Conservation (phyloP, 257 asterid genomes). For the Nicotiana benthamiana region DNA sequence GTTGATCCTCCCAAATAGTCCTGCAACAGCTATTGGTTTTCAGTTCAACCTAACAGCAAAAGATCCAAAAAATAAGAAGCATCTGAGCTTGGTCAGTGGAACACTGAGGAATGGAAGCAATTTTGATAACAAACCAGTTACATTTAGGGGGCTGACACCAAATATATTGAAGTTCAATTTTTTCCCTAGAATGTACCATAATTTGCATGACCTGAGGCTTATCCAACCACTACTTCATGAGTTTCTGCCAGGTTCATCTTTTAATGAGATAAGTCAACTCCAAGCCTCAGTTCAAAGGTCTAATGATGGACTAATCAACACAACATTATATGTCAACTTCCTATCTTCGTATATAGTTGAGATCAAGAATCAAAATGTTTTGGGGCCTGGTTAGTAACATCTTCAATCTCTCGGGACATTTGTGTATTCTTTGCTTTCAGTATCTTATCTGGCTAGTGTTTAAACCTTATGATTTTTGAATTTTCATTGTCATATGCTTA, state of each 20-base stretch:
- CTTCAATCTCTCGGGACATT: neutral
- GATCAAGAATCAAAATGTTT: conserved; percentile 56
- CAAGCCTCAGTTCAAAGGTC: conserved; percentile 63
- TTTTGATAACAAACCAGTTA: conserved; percentile 40
- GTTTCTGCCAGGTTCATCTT: conserved; percentile 82
- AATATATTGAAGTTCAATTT: conserved; percentile 79
- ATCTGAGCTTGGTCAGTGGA: conserved; percentile 83
- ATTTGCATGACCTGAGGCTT: conserved; percentile 62
- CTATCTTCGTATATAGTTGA: conserved; percentile 79
- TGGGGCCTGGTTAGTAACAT: conserved; percentile 82
- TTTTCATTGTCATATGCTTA: neutral
- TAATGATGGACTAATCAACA: conserved; percentile 63
- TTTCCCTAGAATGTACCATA: conserved; percentile 69
- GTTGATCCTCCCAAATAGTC: conserved; percentile 78
- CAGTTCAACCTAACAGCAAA: conserved; percentile 82
- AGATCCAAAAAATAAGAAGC: conserved; percentile 45
- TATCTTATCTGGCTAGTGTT: neutral
- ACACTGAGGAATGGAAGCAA: conserved; percentile 47
- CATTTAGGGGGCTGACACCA: conserved; percentile 68
- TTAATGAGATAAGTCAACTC: conserved; percentile 50
- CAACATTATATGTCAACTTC: conserved; percentile 68
- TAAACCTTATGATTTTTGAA: neutral
- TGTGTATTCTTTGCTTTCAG: neutral
- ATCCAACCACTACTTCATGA: conserved; percentile 89
- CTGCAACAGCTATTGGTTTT: conserved; percentile 87